These are phyloP conservation scores for Rhizodiscina lignyota DNA, from an alignment of 495 filamentous ascomycete species.

Conservation along the genomic window DNA sequence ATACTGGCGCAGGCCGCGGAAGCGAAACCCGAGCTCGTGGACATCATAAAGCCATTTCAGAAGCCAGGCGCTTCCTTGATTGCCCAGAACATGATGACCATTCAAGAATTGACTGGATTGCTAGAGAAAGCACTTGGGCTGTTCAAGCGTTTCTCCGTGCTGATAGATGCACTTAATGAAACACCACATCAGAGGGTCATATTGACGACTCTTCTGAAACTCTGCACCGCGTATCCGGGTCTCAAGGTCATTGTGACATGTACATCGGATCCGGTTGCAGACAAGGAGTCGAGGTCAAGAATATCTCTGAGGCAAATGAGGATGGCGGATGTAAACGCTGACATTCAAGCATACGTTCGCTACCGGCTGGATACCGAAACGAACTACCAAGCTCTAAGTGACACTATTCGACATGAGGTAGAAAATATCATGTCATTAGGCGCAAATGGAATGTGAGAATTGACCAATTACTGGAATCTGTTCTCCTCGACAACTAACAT, in stretches of 20 bases:
- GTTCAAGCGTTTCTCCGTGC: constrained; percentile 1
- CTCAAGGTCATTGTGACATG: constrained; percentile 5
- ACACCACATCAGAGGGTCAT: constrained; percentile 1
- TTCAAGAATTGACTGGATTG: constrained; percentile 2
- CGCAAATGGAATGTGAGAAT: constrained; percentile 3
- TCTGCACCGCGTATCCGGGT: not conserved
- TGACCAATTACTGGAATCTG: not conserved
- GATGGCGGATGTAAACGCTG: not conserved
- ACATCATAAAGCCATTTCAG: not conserved
- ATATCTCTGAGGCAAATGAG: not conserved
- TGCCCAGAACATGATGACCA: not conserved
- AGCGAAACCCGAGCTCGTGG: constrained; percentile 1
- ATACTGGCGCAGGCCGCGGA: constrained; percentile 4
- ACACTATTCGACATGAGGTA: not conserved
- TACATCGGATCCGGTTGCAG: not conserved
- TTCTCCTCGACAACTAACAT: not conserved
- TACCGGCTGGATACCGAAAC: not conserved
- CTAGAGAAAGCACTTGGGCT: not conserved
- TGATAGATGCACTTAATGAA: constrained; percentile 8
- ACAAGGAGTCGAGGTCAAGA: not conserved
- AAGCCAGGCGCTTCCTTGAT: not conserved
- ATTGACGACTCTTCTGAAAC: not conserved
- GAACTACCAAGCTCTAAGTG: not conserved
- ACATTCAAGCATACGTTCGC: not conserved
- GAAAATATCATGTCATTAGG: not conserved